Evolutionary conservation across 805 yeast genomes (phyloP).

Genomic region (Ogataea sp.): DNA sequence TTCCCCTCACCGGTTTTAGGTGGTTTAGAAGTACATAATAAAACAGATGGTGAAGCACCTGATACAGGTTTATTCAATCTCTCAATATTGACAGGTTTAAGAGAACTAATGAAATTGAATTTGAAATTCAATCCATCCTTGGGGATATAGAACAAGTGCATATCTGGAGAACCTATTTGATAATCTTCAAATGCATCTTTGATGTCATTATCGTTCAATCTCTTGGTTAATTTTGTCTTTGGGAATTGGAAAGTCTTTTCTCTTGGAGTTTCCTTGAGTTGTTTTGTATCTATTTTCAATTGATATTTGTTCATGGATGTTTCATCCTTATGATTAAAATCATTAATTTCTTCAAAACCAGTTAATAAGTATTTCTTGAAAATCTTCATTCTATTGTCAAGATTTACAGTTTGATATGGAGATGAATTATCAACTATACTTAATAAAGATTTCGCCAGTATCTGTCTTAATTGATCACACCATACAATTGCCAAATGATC

Average conservation of each 20-base stretch:
- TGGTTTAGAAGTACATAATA: slow-evolving; percentile 20
- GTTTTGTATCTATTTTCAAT: slow-evolving; percentile 25
- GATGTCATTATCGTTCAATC: too few species aligned
- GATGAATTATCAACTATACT: slow-evolving; percentile 46
- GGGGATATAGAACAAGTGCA: slow-evolving; percentile 26
- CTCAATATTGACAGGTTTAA: slow-evolving; percentile 19
- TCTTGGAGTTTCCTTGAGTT: slow-evolving; percentile 21
- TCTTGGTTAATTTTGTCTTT: slow-evolving; percentile 10
- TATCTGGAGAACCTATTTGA: slow-evolving; percentile 16
- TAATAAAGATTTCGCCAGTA: slow-evolving; percentile 49
- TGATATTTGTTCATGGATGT: slow-evolving; percentile 10
- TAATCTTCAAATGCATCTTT: too few species aligned
- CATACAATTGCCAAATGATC: slow-evolving; percentile 95
- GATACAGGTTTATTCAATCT: slow-evolving; percentile 9
- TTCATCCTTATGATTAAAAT: slow-evolving; percentile 11
- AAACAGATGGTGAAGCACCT: slow-evolving; percentile 16
- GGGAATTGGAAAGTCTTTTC: slow-evolving; percentile 22
- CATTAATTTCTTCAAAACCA: slow-evolving; percentile 44
- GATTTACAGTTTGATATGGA: slow-evolving; percentile 41
- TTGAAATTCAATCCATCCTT: slow-evolving; percentile 19
- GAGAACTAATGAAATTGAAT: slow-evolving; percentile 23
- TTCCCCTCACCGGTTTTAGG: background rate
- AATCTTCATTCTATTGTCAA: slow-evolving; percentile 49
- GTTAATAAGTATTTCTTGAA: slow-evolving; percentile 40
- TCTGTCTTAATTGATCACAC: slow-evolving; percentile 81